phyloP scores from a whole-genome alignment of 106 monocot genomes.

The Dioscorea alata region DNA sequence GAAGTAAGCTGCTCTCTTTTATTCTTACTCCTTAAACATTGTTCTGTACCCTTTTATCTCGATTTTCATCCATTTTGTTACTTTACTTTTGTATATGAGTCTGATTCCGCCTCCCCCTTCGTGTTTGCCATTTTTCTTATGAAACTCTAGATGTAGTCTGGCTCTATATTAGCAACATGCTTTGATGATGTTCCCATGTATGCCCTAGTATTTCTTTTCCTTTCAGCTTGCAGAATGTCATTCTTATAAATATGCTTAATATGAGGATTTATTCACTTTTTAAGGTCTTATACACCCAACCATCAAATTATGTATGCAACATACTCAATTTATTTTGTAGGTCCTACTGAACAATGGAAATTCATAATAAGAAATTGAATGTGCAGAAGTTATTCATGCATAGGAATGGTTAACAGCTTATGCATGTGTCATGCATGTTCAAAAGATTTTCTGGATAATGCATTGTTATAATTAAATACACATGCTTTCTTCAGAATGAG shows the following conservation, averaged over 20 bases:
- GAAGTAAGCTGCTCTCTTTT: conserved; percentile 23
- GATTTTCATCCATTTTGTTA: neutral
- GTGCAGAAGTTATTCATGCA: neutral
- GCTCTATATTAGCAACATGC: neutral
- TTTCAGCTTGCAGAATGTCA: no score
- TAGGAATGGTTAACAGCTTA: neutral
- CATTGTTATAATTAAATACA: neutral
- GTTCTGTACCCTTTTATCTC: neutral
- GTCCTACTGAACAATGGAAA: neutral
- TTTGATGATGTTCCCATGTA: neutral
- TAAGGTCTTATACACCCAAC: neutral
- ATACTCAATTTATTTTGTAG: neutral
- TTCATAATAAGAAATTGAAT: neutral
- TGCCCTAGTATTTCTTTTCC: no score
- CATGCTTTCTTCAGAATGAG: conserved; percentile 35
- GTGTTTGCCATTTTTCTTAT: neutral
- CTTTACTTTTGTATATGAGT: neutral
- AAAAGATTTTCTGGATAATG: no score
- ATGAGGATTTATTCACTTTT: no score
- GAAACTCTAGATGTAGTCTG: neutral
- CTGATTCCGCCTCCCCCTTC: no score
- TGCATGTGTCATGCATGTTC: no score
- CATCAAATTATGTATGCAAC: neutral
- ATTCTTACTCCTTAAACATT: neutral
- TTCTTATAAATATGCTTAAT: no score